Evolutionary conservation across 805 yeast species (phyloP).

Genomic region (Teunomyces tritomae): DNA sequence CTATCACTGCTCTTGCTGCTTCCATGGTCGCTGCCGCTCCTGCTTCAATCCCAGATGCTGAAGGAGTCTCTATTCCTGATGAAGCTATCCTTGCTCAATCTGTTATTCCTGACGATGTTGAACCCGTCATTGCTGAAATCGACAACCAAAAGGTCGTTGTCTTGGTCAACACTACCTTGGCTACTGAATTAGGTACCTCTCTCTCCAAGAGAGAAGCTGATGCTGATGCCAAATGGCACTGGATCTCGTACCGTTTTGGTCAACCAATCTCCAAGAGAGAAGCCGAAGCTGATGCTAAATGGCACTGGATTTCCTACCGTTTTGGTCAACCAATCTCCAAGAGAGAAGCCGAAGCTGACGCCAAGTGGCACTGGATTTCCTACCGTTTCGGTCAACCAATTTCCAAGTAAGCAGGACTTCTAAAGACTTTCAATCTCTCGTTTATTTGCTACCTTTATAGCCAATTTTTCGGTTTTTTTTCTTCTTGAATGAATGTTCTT

Average conservation of each 20-base stretch:
- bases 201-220: slow-evolving; percentile 11
- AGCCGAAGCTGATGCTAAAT: slow-evolving; percentile 8
- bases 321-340: slow-evolving; percentile 7
- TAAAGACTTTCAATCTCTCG: not conserved
- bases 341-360: slow-evolving; percentile 8
- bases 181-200: slow-evolving; percentile 2
- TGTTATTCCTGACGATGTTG: slow-evolving; percentile 9
- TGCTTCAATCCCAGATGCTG: not conserved
- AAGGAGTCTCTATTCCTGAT: slow-evolving; percentile 8
- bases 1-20: slow-evolving; percentile 6
- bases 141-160: slow-evolving; percentile 12
- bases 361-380: slow-evolving; percentile 7
- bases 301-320: slow-evolving; percentile 7
- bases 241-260: slow-evolving; percentile 5
- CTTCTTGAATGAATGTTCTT: not conserved
- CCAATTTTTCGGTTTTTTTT: not conserved
- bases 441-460: not conserved
- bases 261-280: slow-evolving; percentile 8
- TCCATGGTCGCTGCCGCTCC: slow-evolving; percentile 9
- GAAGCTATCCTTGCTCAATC: slow-evolving; percentile 11
- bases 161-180: slow-evolving; percentile 5
- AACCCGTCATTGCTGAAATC: slow-evolving; percentile 8
- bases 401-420: slow-evolving; percentile 9
- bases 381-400: slow-evolving; percentile 9
- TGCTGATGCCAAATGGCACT: slow-evolving; percentile 9